These are phyloP conservation scores for Lecanicillium sp. DNA, from an alignment of 2,329 filamentous ascomycete species.

Conservation along the genomic window DNA sequence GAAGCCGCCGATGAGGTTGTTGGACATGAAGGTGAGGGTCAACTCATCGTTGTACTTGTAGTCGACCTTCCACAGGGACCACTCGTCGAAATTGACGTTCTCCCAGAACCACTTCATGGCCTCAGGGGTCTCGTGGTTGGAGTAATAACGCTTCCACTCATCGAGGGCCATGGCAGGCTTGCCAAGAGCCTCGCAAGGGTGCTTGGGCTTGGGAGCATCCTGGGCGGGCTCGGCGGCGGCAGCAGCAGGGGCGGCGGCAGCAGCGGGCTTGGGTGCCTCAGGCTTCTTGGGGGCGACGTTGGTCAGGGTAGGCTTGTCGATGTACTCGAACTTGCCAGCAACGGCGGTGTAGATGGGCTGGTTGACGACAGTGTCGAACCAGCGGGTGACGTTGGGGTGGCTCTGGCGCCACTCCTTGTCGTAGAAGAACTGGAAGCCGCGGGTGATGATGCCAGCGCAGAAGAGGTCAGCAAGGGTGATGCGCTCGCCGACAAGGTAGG, in stretches of 20 bases:
- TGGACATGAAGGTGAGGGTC: constrained; percentile 96
- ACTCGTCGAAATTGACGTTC: constrained; percentile 88
- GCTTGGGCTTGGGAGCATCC: constrained; percentile 78
- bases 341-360: constrained; percentile 85
- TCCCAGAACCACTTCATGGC: constrained; percentile 99
- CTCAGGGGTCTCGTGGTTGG: constrained; percentile 80
- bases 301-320: constrained; percentile 71
- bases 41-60: constrained; percentile 99
- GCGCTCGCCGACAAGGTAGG: constrained; percentile 95
- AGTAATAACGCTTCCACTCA: constrained; percentile 99
- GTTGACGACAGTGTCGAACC: constrained; percentile 91
- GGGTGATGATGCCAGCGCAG: constrained; percentile 66
- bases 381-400: constrained; percentile 82
- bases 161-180: constrained; percentile 78
- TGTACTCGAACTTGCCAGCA: constrained; percentile 65
- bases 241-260: constrained; percentile 35
- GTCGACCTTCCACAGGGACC: constrained; percentile 87
- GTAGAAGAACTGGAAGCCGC: constrained; percentile 90
- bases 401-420: constrained; percentile 79
- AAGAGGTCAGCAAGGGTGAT: constrained; percentile 95
- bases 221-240: constrained; percentile 32
- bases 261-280: constrained; percentile 58
- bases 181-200: constrained; percentile 81
- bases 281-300: constrained; percentile 71
- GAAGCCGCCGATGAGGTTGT: constrained; percentile 97